Base-by-base conservation (phyloP, 2,329 filamentous ascomycete species). In the Penicillium sp. region DNA sequence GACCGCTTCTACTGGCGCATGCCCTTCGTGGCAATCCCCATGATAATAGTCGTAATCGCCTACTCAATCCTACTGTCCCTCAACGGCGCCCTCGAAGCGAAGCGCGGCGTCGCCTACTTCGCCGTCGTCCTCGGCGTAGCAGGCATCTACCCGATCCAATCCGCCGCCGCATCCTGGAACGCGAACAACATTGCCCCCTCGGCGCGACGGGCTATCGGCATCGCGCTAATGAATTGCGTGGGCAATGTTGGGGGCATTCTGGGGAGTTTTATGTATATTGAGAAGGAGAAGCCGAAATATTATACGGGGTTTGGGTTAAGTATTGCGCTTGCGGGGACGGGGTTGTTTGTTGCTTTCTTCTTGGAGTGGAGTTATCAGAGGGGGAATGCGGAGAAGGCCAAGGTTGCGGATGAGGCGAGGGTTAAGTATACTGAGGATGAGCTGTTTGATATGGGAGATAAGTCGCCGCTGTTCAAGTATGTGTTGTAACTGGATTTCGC, bases 381-480 rank as follows among this genome's bases (percentile, higher is more conserved):
- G 22, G 65, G 61, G 8, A 63, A 56, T 28, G 60, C 60, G 12
- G 71, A 60, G 57, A 63, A 70, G 61, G 58, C 42, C 14, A 43
- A 34, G n/a, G 12, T 57, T 47, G 49, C 50, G 12, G 60, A 57
- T 25, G 57, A 62, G 17, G 42, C 42, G 5, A 60, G 54, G 8
- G 43, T 54, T 8, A 63, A 49, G 10, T 79, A 78, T 58, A 71
- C 68, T 0, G 76, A 79, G 37, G 69, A 78, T 15, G 70, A 80
- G 58, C 47, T 79, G 65, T 60, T 78, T 57, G 70, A 75, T 15
- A 60, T 79, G 69, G 78, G 78, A 5, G 78, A 80, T 51, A 74
- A 70, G 65, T 78, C 74, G 49, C 78, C 78, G 0, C 72, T 79
- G 39, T 80, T 75, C 58, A 76, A 73, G 62, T 79, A 80, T 60